Evolutionary conservation across 768 basidiomycete genomes (phyloP).

Genomic region (Pleurotus tuber-regium): DNA sequence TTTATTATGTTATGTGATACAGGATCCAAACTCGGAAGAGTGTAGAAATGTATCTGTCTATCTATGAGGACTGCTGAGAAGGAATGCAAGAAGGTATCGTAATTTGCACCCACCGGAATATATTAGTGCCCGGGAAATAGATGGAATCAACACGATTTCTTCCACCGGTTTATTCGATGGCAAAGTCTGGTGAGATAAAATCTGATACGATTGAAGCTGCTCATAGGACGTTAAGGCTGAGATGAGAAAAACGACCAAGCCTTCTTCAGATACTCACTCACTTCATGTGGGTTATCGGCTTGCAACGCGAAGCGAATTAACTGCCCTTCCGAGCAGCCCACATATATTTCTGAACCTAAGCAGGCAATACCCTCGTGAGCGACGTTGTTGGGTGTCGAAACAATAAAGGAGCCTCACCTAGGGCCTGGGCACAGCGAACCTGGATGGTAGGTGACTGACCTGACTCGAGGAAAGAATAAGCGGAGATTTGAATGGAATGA

Average conservation of each 20-base stretch:
- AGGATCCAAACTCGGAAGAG: constrained; percentile 76
- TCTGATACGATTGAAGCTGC: constrained; percentile 58
- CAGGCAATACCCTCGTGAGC: neutral
- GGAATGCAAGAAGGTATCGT: constrained; percentile 12
- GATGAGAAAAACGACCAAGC: neutral
- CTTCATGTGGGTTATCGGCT: constrained; percentile 49
- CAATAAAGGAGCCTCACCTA: constrained; percentile 37
- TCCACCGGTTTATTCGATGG: constrained; percentile 72
- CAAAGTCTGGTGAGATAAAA: constrained; percentile 68
- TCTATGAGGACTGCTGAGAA: constrained; percentile 33
- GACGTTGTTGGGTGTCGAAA: neutral
- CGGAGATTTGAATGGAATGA: constrained; percentile 12
- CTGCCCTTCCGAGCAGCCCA: constrained; percentile 84
- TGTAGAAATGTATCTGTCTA: constrained; percentile 72
- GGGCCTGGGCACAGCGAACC: constrained; percentile 54
- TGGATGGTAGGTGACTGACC: constrained; percentile 19
- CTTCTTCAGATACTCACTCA: constrained; percentile 21
- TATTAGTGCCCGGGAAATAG: constrained; percentile 70
- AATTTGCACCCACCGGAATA: constrained; percentile 60
- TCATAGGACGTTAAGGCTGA: neutral
- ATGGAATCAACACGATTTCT: constrained; percentile 76
- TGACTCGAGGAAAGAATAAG: constrained; percentile 1
- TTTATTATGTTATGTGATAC: constrained; percentile 58
- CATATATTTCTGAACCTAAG: constrained; percentile 79
- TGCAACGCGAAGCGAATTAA: constrained; percentile 78